Evolutionary conservation across 805 yeast species (phyloP), one percentile per base, ranked within the genome.

Genomic region (Saturnispora dispora): DNA sequence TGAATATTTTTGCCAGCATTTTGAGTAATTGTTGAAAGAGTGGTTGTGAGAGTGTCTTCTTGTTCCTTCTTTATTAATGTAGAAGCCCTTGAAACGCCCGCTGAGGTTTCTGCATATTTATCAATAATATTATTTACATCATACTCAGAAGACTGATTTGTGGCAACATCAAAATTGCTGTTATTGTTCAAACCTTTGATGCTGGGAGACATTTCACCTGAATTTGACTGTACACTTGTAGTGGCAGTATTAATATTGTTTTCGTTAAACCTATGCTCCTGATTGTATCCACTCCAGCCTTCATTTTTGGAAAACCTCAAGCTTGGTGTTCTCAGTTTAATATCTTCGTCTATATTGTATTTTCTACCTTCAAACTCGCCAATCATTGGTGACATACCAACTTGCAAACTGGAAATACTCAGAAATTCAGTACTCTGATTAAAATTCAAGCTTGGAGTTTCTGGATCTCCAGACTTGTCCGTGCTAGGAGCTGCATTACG

Each of bases 301-400:
- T 37, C 41, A 18, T 6, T 37, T 37, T 20, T 37, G 15, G 41
- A 37, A 37, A 37, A 37, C 23, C 41, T 37, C 13, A 37, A 37
- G 5, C 41, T 37, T 18, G 41, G 41, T 5, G 37, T 45, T 33
- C 47, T 25, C 3, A 53, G 25, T 43, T 53, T 45, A 41, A 52
- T 45, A 39, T 52, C 45, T 4, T 52, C 47, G 5, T 50, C 52
- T 15, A 46, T 37, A 18, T 46, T 30, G n/a, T 47, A 37, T 13
- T 52, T 46, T 43, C 45, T 45, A 27, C 56, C 55, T 48, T 55
- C 58, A 42, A 53, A 55, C 36, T 50, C 41, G 2, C 58, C 58
- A 41, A 55, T 18, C 56, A 55, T 53, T 33, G 58, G 56, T 4
- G 51, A 40, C 22, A 44, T 17, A 18, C 51, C 52, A 13, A 44